Percentiles rank a stretch among this genome's conserved stretches.
Conservation (phyloP, 1,284 basidiomycete genomes). For the Pseudozyma tsukubaensis region DNA sequence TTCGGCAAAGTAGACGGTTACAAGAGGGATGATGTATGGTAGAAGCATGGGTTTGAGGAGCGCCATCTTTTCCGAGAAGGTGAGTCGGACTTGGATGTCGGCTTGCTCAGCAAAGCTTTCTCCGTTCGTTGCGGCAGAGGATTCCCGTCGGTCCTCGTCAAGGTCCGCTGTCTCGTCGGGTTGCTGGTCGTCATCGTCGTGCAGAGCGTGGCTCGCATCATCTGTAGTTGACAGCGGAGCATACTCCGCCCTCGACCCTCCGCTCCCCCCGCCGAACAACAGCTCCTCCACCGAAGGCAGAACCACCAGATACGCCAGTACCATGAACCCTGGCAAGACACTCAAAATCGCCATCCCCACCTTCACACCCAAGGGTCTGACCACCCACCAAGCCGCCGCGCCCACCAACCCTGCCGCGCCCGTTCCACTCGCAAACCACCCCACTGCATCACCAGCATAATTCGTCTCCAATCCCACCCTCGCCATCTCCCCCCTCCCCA, state of each 20-base stretch:
- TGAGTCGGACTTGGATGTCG: conserved; percentile 27
- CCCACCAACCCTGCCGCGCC: conserved; percentile 93
- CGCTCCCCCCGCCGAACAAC: not conserved
- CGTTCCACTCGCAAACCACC: conserved; percentile 77
- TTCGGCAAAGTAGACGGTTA: conserved; percentile 66
- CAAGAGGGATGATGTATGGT: conserved; percentile 63
- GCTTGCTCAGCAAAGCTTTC: not conserved
- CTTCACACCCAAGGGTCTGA: conserved; percentile 85
- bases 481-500: not conserved
- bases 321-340: conserved; percentile 59
- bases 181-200: not conserved
- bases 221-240: conserved; percentile 29
- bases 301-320: conserved; percentile 51
- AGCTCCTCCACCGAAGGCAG: conserved; percentile 40
- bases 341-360: conserved; percentile 76
- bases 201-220: not conserved
- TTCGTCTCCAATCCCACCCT: conserved; percentile 27
- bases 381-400: conserved; percentile 92
- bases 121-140: not conserved
- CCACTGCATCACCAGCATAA: conserved; percentile 51
- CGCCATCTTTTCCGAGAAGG: conserved; percentile 60
- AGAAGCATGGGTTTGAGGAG: conserved; percentile 63
- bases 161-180: conserved; percentile 3
- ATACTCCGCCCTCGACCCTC: conserved; percentile 3
- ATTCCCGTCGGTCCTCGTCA: conserved; percentile 1